Conservation (phyloP, 2,329 filamentous ascomycete species). For the Echinosphaeria canescens region DNA sequence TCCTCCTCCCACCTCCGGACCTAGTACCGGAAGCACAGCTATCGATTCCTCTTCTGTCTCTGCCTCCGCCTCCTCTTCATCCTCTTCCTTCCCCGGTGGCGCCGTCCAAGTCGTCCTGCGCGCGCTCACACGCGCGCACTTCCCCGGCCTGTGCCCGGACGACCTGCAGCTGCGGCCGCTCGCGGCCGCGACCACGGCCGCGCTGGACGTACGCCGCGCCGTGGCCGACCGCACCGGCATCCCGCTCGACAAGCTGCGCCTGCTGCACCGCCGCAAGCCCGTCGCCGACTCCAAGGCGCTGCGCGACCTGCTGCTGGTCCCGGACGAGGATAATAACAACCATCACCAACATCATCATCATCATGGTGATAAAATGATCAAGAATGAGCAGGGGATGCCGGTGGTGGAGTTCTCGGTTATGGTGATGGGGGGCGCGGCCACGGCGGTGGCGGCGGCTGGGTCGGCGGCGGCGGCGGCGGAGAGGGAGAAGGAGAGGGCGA, state of each 20-base stretch:
- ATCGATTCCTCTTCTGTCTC: too few relatives aligned
- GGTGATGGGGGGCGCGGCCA: conserved; percentile 50
- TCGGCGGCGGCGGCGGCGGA: conserved; percentile 18
- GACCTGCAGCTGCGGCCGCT: conserved; percentile 48
- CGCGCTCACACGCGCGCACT: too few relatives aligned
- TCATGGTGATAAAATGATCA: too few relatives aligned
- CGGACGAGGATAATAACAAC: too few relatives aligned
- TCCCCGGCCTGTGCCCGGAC: conserved; percentile 15
- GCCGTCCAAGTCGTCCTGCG: too few relatives aligned
- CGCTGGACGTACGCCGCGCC: conserved; percentile 56
- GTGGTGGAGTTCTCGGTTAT: conserved; percentile 67
- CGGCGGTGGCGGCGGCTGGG: conserved; percentile 9
- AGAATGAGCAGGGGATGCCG: too few relatives aligned
- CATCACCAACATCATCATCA: too few relatives aligned
- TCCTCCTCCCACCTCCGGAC: too few relatives aligned
- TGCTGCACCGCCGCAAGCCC: conserved; percentile 77
- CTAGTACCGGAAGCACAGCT: too few relatives aligned
- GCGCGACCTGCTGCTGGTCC: conserved; percentile 49
- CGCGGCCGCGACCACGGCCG: conserved; percentile 39
- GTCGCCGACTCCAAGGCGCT: conserved; percentile 57
- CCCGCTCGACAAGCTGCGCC: conserved; percentile 59
- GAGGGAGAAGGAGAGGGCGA: conserved; percentile 14
- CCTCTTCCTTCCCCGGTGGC: too few relatives aligned
- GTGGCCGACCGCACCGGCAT: conserved; percentile 42
- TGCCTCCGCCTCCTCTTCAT: too few relatives aligned